Percentiles rank a stretch among this genome's conserved stretches.
phyloP scores from a whole-genome alignment of 1,284 basidiomycete species.

The Malassezia caprae region DNA sequence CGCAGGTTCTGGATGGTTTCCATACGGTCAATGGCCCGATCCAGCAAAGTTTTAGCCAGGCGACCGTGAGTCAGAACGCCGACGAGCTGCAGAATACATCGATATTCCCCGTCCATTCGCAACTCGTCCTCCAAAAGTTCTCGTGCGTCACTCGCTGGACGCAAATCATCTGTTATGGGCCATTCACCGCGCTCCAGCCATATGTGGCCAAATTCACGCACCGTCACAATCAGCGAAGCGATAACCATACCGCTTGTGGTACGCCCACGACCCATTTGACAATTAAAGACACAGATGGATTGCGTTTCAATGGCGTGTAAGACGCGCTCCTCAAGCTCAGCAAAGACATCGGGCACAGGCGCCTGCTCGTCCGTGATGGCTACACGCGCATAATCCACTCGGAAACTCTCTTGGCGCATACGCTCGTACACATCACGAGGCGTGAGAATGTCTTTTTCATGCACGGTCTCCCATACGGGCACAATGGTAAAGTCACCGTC shows the following conservation, averaged over 20 bases:
- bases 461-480: slow-evolving; percentile 69
- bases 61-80: slow-evolving; percentile 81
- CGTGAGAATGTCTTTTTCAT: slow-evolving; percentile 80
- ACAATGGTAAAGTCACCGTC: slow-evolving; percentile 66
- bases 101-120: slow-evolving; percentile 71
- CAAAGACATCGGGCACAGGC: slow-evolving; percentile 44
- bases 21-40: slow-evolving; percentile 51
- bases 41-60: slow-evolving; percentile 82
- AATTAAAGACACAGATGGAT: slow-evolving; percentile 40
- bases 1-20: slow-evolving; percentile 46
- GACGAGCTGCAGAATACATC: slow-evolving; percentile 86
- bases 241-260: slow-evolving; percentile 48
- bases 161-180: slow-evolving; percentile 2
- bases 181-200: slow-evolving; percentile 12
- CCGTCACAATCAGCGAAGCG: slow-evolving; percentile 38
- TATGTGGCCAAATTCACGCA: slow-evolving; percentile 32
- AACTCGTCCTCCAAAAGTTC: slow-evolving; percentile 48
- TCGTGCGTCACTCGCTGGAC: slow-evolving; percentile 17
- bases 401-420: slow-evolving; percentile 38
- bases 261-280: slow-evolving; percentile 47
- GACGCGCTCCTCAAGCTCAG: slow-evolving; percentile 41
- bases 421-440: slow-evolving; percentile 59
- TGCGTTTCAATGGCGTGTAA: slow-evolving; percentile 32
- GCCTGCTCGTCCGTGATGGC: slow-evolving; percentile 48
- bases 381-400: slow-evolving; percentile 43